These are phyloP conservation scores for Neurospora crassa DNA, from an alignment of 2,329 filamentous ascomycete species.

Conservation along the genomic window DNA sequence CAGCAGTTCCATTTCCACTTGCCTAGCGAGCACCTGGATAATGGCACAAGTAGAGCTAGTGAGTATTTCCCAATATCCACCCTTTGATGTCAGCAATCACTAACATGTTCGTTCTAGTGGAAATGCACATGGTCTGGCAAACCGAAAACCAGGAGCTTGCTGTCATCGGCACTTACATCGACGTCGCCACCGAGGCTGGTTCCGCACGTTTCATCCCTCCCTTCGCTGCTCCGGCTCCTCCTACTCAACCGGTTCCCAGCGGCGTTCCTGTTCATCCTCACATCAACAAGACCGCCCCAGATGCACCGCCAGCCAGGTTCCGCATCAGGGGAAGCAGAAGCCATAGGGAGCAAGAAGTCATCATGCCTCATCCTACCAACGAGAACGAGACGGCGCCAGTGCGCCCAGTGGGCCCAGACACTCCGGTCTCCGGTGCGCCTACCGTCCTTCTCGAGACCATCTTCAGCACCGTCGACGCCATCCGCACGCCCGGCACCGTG, in stretches of 20 bases:
- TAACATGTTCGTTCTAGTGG: constrained; percentile 25
- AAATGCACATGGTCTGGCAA: constrained; percentile 52
- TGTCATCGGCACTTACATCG: constrained; percentile 35
- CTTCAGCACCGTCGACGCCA: constrained; percentile 31
- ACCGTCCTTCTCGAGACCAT: constrained; percentile 37
- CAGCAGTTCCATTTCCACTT: constrained; percentile 42
- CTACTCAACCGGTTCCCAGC: constrained; percentile 6
- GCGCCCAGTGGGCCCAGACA: neutral
- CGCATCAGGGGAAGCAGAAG: constrained; percentile 1
- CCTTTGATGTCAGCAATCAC: neutral
- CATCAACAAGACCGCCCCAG: constrained; percentile 2
- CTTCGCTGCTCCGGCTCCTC: constrained; percentile 6
- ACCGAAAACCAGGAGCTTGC: constrained; percentile 30
- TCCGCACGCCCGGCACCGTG: constrained; percentile 32
- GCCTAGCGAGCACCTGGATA: constrained; percentile 38
- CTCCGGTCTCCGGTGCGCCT: constrained; percentile 20
- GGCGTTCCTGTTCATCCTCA: constrained; percentile 3
- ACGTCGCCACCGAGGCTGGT: constrained; percentile 23
- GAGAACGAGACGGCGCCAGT: neutral
- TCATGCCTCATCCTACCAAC: neutral
- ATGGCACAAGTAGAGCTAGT: constrained; percentile 34
- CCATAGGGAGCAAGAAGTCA: constrained; percentile 2
- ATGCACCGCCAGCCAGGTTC: constrained; percentile 2
- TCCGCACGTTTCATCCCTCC: constrained; percentile 9
- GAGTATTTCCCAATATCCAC: constrained; percentile 10